Conservation (phyloP, 805 yeast genomes). For the Yamadazyma kitorensis region DNA sequence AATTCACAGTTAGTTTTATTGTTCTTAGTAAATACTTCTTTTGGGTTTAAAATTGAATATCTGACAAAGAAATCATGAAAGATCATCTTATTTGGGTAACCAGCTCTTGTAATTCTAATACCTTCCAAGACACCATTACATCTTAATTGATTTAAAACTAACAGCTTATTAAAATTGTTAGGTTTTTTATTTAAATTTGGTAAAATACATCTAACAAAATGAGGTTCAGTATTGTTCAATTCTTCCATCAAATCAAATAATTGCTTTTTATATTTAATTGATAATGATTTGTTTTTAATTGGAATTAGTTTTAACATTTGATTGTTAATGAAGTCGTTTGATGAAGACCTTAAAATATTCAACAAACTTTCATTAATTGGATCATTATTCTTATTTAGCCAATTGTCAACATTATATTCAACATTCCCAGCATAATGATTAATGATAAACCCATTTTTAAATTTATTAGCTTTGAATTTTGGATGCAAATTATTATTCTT, state of each 20-base stretch:
- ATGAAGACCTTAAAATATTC: constrained; percentile 56
- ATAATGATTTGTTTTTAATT: constrained; percentile 60
- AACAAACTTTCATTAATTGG: constrained; percentile 80
- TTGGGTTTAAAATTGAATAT: constrained; percentile 65
- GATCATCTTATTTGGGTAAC: constrained; percentile 89
- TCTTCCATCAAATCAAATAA: constrained; percentile 67
- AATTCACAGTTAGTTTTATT: constrained; percentile 67
- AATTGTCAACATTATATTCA: constrained; percentile 87
- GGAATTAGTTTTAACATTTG: constrained; percentile 17
- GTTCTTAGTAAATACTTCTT: constrained; percentile 40
- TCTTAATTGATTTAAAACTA: constrained; percentile 85
- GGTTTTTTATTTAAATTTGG: constrained; percentile 81
- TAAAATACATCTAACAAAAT: constrained; percentile 91
- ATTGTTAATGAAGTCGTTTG: constrained; percentile 50
- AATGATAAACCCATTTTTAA: constrained; percentile 73
- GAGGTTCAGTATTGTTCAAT: constrained; percentile 82
- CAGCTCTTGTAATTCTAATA: constrained; percentile 93
- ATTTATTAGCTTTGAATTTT: constrained; percentile 70
- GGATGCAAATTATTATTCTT: constrained; percentile 32
- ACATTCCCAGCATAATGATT: constrained; percentile 96
- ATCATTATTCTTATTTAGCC: constrained; percentile 94
- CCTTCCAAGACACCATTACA: constrained; percentile 99
- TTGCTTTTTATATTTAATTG: constrained; percentile 87
- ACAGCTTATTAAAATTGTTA: constrained; percentile 62
- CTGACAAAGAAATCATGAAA: constrained; percentile 77